Evolutionary conservation across 129 eudicot genomes (phyloP).

Genomic region (Chrysanthemum seticuspe): DNA sequence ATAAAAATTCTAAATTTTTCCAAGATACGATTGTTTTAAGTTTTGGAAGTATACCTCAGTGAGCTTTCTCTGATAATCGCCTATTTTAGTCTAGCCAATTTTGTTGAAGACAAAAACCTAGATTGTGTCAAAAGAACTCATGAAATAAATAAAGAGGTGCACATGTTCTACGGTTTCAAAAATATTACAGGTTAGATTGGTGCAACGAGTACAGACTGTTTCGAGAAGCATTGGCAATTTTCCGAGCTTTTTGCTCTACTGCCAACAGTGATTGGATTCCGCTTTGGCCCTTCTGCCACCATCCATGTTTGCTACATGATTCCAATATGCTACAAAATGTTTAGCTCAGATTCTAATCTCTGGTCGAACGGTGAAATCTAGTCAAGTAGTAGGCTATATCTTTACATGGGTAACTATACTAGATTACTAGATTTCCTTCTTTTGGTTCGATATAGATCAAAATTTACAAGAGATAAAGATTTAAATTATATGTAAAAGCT

Average conservation of each 20-base stretch:
- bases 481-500: too few species aligned
- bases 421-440: too few species aligned
- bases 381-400: not conserved
- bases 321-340: slow-evolving; percentile 8
- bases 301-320: slow-evolving; percentile 42
- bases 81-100: slow-evolving; percentile 73
- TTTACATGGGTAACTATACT: slow-evolving; percentile 2
- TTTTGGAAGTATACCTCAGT: slow-evolving; percentile 50
- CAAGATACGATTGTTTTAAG: not conserved
- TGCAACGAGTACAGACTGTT: too few species aligned
- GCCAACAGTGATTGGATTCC: slow-evolving; percentile 42
- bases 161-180: not conserved
- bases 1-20: not conserved
- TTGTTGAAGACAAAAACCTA: slow-evolving; percentile 47
- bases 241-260: too few species aligned
- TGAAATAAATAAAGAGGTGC: not conserved
- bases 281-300: slow-evolving; percentile 59
- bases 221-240: not conserved
- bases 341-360: not conserved
- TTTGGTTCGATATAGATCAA: too few species aligned
- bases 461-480: too few species aligned
- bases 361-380: not conserved
- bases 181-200: not conserved
- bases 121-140: slow-evolving; percentile 11
- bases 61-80: slow-evolving; percentile 79